Base-by-base conservation (phyloP, 441 rosid genomes). In the Breynia disticha region DNA sequence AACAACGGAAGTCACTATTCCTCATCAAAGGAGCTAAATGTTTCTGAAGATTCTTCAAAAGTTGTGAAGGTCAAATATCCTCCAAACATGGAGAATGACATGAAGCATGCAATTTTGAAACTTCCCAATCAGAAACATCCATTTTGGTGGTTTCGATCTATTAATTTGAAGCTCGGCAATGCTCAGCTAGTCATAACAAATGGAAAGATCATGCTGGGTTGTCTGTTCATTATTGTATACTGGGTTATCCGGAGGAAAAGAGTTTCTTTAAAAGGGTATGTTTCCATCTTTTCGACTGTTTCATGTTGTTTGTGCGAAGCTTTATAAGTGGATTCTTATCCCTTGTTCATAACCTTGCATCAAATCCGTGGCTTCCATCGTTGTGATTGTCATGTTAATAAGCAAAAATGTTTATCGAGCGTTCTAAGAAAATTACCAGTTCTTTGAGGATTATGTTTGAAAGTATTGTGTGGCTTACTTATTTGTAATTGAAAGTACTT, bases 151-250 rank as follows among this genome's bases (percentile, higher is more conserved):
- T 86, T 77, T 59, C 79, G 63, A 28, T 55, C 74, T 52, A 48
- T 81, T 60, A 84, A 73, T 57, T 54, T 82, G 72, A 90, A 58
- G 77, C 17, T 84, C 50, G 84, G 89, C 60, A 69, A 70, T 56
- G 55, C 56, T 56, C 77, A 53, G 46, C 43, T 68, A 42, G 71
- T 64, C 61, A 56, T 83, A 57, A 71, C 89, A n/a, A 82, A 64
- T 56, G 73, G 86, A 64, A 87, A 72, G 66, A 42, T 87, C 61
- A 68, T 81, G 37, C 73, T 91, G 46, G 90, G 83, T 57, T 73
- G 70, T 56, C 65, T 83, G 63, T 52, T 76, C 57, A 46, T 82
- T 70, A 64, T 91, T 28, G n/a, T 73, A 7, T 79, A 48, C 63
- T 77, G 69, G 55, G 62, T 82, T 52, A 21, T 79, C 19, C 71